Evolutionary conservation across 2,329 filamentous ascomycete species (phyloP), one percentile per base, ranked within the genome.

Genomic region (Botrytis hyacinthi): DNA sequence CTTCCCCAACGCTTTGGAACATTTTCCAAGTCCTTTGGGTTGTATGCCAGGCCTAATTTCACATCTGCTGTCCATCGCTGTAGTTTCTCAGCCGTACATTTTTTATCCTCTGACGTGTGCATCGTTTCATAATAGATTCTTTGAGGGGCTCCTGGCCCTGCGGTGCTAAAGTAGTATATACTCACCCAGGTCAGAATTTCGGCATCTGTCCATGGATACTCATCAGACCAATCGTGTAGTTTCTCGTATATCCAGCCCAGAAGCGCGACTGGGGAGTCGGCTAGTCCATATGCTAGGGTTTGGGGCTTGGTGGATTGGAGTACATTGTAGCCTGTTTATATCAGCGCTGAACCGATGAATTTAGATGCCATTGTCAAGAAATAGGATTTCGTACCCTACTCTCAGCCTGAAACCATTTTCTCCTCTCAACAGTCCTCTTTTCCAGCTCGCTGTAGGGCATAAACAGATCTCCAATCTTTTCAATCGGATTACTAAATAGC

Each of bases 241-340:
- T 95, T 95, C 82, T 95, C 93, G 76, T 92, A 92, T 48, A 95
- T 90, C 93, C 93, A 96, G 0, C 91, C 88, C 1, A 95, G 84
- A 4, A 94, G 83, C 0, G 87, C 91, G 0, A 93, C 87, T 0
- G 93, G 93, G 10, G 87, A 90, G 0, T 54, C 92, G 0, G 88
- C 85, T 4, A 95, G 84, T 0, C 85, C 89, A 78, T 93, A 93
- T 0, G 90, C 90, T 0, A 95, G 79, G 0, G 93, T 95, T 70
- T 93, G 89, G 0, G 93, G 93, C 73, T 91, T 90, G 0, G 92
- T 94, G 20, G 83, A 82, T 77, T 93, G 91, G 74, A 87, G 82
- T 1, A 84, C 74, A 75, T 87, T 85, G 80, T 93, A 93, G 4
- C 87, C 89, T 14, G 82, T 83, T 26, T 16, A 62, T n/a, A 12